Base-by-base conservation (phyloP, 73 alveolate genomes). In the Paramecium sonneborni region DNA sequence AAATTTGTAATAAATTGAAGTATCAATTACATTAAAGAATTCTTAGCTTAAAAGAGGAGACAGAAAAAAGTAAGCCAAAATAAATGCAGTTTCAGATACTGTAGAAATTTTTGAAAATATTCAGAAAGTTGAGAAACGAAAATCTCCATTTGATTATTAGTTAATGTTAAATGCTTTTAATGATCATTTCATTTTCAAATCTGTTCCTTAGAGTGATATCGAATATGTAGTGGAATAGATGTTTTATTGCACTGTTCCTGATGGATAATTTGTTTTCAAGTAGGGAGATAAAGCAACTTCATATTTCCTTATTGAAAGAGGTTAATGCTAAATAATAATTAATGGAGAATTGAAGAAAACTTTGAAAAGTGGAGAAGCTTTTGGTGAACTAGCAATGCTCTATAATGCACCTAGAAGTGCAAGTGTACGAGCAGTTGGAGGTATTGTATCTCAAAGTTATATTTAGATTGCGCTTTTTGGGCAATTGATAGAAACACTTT, bases 331-430 rank as follows among this genome's bases (percentile, higher is more conserved):
- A 72, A 82, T 88, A 23, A 56, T 69, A 2, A 62, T 88, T 30
- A 88, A 69, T 88, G 79, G 74, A 88, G 55, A 88, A 46, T 69
- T 69, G 35, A 38, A 69, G 68, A 76, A 87, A 58, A 52, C 79
- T 11, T 58, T 92, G 68, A 88, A 88, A 34, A 68, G 93, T 11
- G 98, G 98, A 11, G 97, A 94, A 57, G 96, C 95, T 9, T 96
- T 96, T 46, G 99, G 99, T 11, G 99, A 96, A 70, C 88, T 96
- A 39, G 99, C 99, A 1, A 85, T 96, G 76, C 57, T 96, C 52
- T 96, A 96, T 92, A 96, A 96, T 76, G 95, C 96, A 15, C 97
- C 98, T 32, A 38, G 98, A 23, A 93, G 96, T 9, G 98, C 98
- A 21, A 62, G 95, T 39, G 93, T 95, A 9, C 76, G 62, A 32